These are phyloP conservation scores for Fraxinus velutina DNA, from an alignment of 305 asterid species.

Conservation along the genomic window DNA sequence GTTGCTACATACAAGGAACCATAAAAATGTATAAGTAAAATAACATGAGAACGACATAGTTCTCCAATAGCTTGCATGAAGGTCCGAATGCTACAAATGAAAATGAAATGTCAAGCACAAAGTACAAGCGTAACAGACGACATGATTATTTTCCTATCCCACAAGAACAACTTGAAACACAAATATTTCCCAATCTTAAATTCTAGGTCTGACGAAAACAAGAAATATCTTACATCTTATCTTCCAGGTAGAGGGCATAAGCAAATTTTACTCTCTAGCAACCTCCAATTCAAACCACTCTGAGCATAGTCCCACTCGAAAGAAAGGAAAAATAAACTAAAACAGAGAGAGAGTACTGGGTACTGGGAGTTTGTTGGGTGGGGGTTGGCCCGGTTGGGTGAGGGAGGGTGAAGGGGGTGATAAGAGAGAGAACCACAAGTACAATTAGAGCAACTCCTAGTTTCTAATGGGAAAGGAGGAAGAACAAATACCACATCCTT, in stretches of 20 bases:
- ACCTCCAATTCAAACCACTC: not conserved
- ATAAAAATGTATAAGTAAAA: not conserved
- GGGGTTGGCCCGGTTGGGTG: not conserved
- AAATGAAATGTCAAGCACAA: not conserved
- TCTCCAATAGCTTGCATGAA: not conserved
- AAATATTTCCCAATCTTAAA: not conserved
- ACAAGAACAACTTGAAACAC: not conserved
- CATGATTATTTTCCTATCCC: not conserved
- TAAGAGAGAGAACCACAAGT: not conserved
- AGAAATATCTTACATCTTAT: not conserved
- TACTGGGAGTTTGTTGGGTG: not conserved
- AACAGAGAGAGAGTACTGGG: not conserved
- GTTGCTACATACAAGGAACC: constrained; percentile 32
- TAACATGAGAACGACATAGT: not conserved
- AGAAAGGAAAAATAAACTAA: not conserved
- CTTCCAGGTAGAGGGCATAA: not conserved
- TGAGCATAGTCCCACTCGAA: not conserved
- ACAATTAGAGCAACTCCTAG: not conserved
- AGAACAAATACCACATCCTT: constrained; percentile 65
- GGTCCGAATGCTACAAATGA: not conserved
- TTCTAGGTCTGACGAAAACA: not conserved
- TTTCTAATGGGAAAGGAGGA: not conserved
- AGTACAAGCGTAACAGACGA: not conserved
- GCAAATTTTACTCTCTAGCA: not conserved
- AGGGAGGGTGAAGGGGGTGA: not conserved